These are phyloP conservation scores for Carallia brachiata DNA, from an alignment of 345 rosid species.

Conservation along the genomic window DNA sequence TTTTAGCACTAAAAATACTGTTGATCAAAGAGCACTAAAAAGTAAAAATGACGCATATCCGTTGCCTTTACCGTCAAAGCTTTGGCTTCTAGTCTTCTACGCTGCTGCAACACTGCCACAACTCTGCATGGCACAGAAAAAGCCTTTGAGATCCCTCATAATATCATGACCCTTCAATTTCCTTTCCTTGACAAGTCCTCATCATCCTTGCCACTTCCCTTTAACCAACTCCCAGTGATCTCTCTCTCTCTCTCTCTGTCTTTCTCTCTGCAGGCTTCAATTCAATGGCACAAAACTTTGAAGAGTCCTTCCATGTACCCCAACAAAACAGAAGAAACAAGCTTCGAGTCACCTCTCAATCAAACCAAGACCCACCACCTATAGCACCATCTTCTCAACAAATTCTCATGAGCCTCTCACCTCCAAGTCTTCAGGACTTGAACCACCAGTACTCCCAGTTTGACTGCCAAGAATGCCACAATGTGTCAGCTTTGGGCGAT, in stretches of 20 bases:
- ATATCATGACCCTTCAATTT: slow-evolving; percentile 7
- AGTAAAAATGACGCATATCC: no score
- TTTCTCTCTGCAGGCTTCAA: background rate
- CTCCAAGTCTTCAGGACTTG: background rate
- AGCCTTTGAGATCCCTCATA: slow-evolving; percentile 6
- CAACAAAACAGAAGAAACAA: slow-evolving; percentile 42
- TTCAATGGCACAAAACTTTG: slow-evolving; percentile 32
- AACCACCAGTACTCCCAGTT: background rate
- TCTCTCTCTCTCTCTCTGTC: background rate
- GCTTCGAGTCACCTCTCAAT: slow-evolving; percentile 23
- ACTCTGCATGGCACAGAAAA: background rate
- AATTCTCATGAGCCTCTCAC: slow-evolving; percentile 2
- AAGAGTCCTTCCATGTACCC: slow-evolving; percentile 26
- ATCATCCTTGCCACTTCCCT: slow-evolving; percentile 1
- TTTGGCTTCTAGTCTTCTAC: background rate
- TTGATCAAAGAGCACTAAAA: no score
- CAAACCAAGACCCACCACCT: slow-evolving; percentile 18
- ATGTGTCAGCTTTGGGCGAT: slow-evolving; percentile 17
- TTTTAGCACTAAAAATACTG: no score
- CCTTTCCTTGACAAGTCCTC: background rate
- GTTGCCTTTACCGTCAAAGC: background rate
- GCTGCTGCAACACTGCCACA: slow-evolving; percentile 6
- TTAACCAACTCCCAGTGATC: background rate
- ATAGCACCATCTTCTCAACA: background rate
- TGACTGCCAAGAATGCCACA: background rate